phyloP scores from a whole-genome alignment of 345 rosid genomes.

The Ceriops decandra region DNA sequence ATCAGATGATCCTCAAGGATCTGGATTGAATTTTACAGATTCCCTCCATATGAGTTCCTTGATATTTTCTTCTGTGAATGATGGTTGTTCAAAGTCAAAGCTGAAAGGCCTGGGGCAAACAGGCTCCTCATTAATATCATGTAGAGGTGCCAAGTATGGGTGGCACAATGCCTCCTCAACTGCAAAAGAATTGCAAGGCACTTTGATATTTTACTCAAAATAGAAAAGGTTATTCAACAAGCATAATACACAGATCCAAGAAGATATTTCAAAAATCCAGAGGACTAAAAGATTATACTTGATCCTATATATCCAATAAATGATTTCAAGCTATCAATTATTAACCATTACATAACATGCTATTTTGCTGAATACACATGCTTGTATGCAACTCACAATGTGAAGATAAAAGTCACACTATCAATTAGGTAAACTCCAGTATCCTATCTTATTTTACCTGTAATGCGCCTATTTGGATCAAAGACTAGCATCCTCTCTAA shows the following conservation, averaged over 20 bases:
- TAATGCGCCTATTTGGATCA: conserved; percentile 84
- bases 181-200: conserved; percentile 33
- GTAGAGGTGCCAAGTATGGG: conserved; percentile 81
- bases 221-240: not conserved
- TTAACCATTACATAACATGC: no score
- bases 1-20: conserved; percentile 41
- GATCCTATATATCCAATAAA: no score
- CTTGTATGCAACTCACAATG: no score
- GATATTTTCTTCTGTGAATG: conserved; percentile 87
- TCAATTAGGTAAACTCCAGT: not conserved
- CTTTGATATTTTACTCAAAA: not conserved
- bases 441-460: conserved; percentile 46
- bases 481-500: conserved; percentile 93
- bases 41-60: conserved; percentile 96
- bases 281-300: no score
- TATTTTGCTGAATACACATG: no score
- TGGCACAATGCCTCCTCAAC: conserved; percentile 88
- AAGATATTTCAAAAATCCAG: no score
- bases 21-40: conserved; percentile 81
- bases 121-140: conserved; percentile 81
- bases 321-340: no score
- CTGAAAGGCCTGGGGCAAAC: conserved; percentile 72
- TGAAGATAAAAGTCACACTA: no score
- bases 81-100: conserved; percentile 92
- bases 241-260: not conserved